Evolutionary conservation across 1,139 yeast species (phyloP).

Genomic region (Spathaspora jeffriesii): DNA sequence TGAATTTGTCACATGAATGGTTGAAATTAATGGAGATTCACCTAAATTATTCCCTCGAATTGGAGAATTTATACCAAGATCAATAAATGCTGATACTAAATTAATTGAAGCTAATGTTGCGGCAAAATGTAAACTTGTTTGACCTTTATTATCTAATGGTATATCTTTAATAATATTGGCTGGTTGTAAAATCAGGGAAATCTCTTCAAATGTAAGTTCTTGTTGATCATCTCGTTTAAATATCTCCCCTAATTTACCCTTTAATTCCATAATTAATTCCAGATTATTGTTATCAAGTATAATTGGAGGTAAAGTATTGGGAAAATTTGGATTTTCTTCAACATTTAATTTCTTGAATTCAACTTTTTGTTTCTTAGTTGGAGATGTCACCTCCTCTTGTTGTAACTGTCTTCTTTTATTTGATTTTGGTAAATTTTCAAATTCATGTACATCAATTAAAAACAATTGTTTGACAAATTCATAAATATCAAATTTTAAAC

Average conservation of each 20-base stretch:
- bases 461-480: constrained; percentile 39
- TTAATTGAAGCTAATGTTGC: constrained; percentile 41
- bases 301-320: constrained; percentile 58
- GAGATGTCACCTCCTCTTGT: constrained; percentile 25
- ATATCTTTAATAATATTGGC: constrained; percentile 28
- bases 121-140: constrained; percentile 50
- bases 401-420: constrained; percentile 16
- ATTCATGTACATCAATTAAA: constrained; percentile 48
- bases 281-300: constrained; percentile 23
- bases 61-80: constrained; percentile 39
- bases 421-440: constrained; percentile 35
- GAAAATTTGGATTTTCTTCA: constrained; percentile 41
- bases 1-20: constrained; percentile 44
- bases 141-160: constrained; percentile 42
- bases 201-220: constrained; percentile 33
- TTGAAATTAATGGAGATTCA: constrained; percentile 42
- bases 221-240: constrained; percentile 44
- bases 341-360: constrained; percentile 21
- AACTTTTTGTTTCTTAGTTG: constrained; percentile 30
- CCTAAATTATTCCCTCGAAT: constrained; percentile 43
- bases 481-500: constrained; percentile 44
- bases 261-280: constrained; percentile 50
- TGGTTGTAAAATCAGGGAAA: constrained; percentile 26
- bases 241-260: constrained; percentile 48
- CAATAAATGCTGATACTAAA: constrained; percentile 37